Percentiles rank a stretch among this genome's conserved stretches.
Evolutionary conservation across 1,284 basidiomycete species (phyloP).

Genomic region (Blastosporella zonata): DNA sequence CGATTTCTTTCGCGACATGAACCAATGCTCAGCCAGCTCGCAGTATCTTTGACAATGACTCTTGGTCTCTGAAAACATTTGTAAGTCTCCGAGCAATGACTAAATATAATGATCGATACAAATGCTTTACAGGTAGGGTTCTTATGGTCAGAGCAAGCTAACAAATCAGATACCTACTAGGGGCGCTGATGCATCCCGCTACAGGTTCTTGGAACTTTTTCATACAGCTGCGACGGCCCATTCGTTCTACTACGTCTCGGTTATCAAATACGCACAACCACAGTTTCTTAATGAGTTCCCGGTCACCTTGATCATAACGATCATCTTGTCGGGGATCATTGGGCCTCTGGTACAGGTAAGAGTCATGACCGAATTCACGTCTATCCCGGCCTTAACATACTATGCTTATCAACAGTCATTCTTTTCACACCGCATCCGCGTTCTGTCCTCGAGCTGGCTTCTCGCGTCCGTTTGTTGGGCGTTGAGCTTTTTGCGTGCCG

Average conservation of each 20-base stretch:
- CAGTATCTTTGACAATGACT: constrained; percentile 6
- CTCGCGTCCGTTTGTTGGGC: constrained; percentile 13
- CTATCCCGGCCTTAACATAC: neutral
- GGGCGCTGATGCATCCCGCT: neutral
- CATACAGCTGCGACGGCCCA: constrained; percentile 10
- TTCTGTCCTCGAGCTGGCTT: constrained; percentile 1
- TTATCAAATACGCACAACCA: neutral
- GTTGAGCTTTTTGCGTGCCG: constrained; percentile 8
- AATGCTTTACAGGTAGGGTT: constrained; percentile 4
- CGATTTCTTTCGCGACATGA: neutral
- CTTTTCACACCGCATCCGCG: constrained; percentile 13
- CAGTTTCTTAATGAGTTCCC: neutral
- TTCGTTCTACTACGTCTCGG: constrained; percentile 9
- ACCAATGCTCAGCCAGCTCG: neutral
- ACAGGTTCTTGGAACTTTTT: constrained; percentile 7
- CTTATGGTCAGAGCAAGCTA: constrained; percentile 1
- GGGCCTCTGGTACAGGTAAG: constrained; percentile 13
- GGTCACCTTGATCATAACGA: neutral
- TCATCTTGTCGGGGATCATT: constrained; percentile 10
- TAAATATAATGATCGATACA: neutral
- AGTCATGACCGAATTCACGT: neutral
- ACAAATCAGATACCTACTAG: neutral
- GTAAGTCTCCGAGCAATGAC: neutral
- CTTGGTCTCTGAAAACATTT: constrained; percentile 4
- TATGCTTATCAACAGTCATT: constrained; percentile 7